Evolutionary conservation across 2,329 filamentous ascomycete species (phyloP), one percentile per base, ranked within the genome.

Genomic region (Hawksworthiomyces lignivorus): DNA sequence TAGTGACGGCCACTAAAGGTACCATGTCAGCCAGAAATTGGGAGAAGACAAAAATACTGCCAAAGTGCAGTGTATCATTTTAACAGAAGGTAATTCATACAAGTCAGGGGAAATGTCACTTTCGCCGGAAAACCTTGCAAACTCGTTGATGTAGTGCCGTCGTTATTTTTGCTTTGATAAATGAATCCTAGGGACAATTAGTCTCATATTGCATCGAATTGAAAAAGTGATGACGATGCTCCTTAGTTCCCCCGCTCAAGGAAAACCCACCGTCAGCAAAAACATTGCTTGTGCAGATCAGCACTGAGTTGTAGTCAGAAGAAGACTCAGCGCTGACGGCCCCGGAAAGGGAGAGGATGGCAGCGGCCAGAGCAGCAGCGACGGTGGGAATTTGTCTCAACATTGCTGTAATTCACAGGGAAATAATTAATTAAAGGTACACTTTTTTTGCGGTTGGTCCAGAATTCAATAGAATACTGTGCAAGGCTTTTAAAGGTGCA

Each of bases 111-210:
- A 8, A 49, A 49, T 5, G 31, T 11, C 2, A 14, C 28, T 5
- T 28, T 37, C 11, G 36, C 39, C 2, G 42, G 33, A 14, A 49
- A 45, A 14, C 19, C 27, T 2, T 24, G 42, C 3, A 49, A 27
- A 15, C 28, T 35, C 8, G 32, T 30, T 10, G 39, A 33, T 8
- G 30, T 20, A n/a, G 12, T n/a, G 38, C 34, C 38, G 12, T 33
- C 29, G 14, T 18, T 29, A 5, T 37, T 35, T 10, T 22, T 28
- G 22, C 29, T 42, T 5, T 39, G 42, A 36, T 47, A 49, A 26
- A 49, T 44, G 33, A 24, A 28, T 18, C 47, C 46, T 48, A 10
- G 17, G 6, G 29, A n/a, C n/a, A n/a, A n/a, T n/a, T n/a, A n/a
- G n/a, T n/a, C n/a, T n/a, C n/a, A n/a, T n/a, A n/a, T n/a, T n/a